Percentiles rank a stretch among this genome's conserved stretches.
phyloP scores from a whole-genome alignment of 805 yeast genomes.

The Clavispora santaluciae region DNA sequence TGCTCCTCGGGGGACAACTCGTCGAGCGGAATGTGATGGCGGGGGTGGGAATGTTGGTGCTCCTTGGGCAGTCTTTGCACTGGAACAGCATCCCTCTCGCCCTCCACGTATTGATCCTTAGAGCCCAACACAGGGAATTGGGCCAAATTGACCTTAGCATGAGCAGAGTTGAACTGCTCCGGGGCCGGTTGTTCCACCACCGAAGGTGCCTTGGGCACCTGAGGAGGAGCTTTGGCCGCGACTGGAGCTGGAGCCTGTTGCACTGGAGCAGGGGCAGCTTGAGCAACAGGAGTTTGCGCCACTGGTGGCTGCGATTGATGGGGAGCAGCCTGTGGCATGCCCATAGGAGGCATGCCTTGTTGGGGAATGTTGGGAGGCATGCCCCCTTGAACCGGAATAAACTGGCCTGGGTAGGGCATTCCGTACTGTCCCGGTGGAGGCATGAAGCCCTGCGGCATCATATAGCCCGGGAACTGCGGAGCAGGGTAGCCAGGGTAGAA shows the following conservation, averaged over 20 bases:
- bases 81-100: conserved; percentile 11
- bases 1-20: conserved; percentile 68
- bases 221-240: conserved; percentile 7
- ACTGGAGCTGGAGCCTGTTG: conserved; percentile 5
- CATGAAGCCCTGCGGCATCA: conserved; percentile 38
- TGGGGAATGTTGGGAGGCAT: conserved; percentile 4
- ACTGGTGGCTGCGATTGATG: conserved; percentile 6
- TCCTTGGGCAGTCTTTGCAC: conserved; percentile 1
- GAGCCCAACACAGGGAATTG: conserved; percentile 55
- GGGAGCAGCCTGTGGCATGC: conserved; percentile 1
- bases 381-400: conserved; percentile 15
- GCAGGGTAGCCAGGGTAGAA: conserved; percentile 27
- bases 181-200: conserved; percentile 3
- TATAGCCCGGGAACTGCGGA: conserved; percentile 33
- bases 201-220: conserved; percentile 7
- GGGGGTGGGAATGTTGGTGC: conserved; percentile 19
- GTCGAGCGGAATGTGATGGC: conserved; percentile 17
- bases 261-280: conserved; percentile 5
- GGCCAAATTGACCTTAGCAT: conserved; percentile 30
- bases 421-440: conserved; percentile 36
- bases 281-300: conserved; percentile 6
- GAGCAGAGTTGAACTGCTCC: conserved; percentile 3
- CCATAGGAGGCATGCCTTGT: not conserved
- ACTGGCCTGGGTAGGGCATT: conserved; percentile 21
- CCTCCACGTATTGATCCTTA: conserved; percentile 22